These are phyloP conservation scores for Citrullus mucosospermus DNA, from an alignment of 306 rosid species.

Conservation along the genomic window DNA sequence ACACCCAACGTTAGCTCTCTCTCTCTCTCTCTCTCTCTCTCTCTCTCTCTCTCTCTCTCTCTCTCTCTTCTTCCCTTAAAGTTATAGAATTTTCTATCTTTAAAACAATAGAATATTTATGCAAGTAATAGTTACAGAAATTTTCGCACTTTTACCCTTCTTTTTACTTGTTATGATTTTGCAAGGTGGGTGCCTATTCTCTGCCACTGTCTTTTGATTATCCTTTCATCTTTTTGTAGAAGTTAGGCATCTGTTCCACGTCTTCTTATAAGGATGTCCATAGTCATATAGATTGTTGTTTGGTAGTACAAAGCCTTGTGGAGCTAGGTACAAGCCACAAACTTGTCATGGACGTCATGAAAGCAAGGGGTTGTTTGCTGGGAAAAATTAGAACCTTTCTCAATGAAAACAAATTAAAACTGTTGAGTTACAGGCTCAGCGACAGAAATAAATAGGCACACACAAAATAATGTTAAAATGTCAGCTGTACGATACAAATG, in stretches of 20 bases:
- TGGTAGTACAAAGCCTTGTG: not conserved
- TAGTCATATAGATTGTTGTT: not conserved
- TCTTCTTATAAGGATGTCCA: not conserved
- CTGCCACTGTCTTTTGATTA: not conserved
- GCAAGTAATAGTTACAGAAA: not conserved
- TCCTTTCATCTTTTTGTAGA: not conserved
- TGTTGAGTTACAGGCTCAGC: not conserved
- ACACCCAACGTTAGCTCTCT: constrained; percentile 78
- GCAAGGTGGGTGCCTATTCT: not conserved
- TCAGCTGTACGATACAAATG: not conserved
- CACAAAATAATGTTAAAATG: not conserved
- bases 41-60: not conserved
- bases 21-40: not conserved
- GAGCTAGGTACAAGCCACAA: not conserved
- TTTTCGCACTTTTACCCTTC: not conserved
- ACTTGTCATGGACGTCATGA: not conserved
- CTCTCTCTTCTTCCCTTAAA: not conserved
- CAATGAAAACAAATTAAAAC: not conserved
- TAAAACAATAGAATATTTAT: not conserved
- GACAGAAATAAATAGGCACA: not conserved
- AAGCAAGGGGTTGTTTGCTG: not conserved
- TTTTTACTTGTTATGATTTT: not conserved
- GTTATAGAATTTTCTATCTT: not conserved
- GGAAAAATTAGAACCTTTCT: not conserved
- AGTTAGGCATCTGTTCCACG: not conserved